A percentile compares a stretch with the other conserved stretches of the same genome.
These are phyloP conservation scores for Penicillium sp. DNA, from an alignment of 2,329 filamentous ascomycete species.

Conservation along the genomic window DNA sequence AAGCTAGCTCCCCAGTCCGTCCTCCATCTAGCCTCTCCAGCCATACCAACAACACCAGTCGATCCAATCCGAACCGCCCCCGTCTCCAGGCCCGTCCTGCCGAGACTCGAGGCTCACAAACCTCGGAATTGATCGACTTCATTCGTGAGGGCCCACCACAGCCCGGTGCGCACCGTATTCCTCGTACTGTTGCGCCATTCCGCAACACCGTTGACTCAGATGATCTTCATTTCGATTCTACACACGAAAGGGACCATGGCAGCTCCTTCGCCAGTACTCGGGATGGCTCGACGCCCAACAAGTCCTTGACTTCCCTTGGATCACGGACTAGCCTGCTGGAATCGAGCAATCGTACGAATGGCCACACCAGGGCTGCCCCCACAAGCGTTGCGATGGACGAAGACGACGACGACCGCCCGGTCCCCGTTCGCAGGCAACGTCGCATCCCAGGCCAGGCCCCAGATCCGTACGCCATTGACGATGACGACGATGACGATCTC, in stretches of 20 bases:
- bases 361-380: constrained; percentile 24
- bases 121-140: constrained; percentile 91
- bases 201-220: constrained; percentile 84
- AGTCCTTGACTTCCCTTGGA: constrained; percentile 64
- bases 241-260: constrained; percentile 36
- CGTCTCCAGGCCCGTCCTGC: constrained; percentile 74
- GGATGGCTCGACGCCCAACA: constrained; percentile 56
- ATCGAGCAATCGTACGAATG: constrained; percentile 39
- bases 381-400: constrained; percentile 12
- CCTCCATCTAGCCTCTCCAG: constrained; percentile 22
- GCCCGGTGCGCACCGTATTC: constrained; percentile 69
- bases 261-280: constrained; percentile 47
- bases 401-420: constrained; percentile 40
- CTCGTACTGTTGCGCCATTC: constrained; percentile 82
- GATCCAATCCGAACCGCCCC: constrained; percentile 37
- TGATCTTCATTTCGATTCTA: constrained; percentile 55
- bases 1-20: constrained; percentile 15
- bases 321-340: constrained; percentile 73
- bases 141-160: constrained; percentile 82
- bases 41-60: constrained; percentile 17
- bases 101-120: constrained; percentile 65
- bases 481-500: constrained; percentile 65
- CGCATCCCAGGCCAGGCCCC: constrained; percentile 76
- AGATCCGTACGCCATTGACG: constrained; percentile 92
- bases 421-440: constrained; percentile 73